Conservation (phyloP, 1,139 yeast genomes). For the Meyerozyma elateridarum region DNA sequence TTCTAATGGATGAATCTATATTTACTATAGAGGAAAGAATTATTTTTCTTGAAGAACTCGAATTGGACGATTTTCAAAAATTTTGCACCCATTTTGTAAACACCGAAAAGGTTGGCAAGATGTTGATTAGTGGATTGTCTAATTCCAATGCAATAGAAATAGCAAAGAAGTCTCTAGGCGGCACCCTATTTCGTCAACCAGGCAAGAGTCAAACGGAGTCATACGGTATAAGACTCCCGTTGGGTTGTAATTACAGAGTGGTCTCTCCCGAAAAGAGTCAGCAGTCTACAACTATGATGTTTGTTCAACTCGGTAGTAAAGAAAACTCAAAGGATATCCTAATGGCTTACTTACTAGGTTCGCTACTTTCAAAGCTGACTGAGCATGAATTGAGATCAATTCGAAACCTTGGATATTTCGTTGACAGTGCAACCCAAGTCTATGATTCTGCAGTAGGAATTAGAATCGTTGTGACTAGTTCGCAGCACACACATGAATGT, state of each 20-base stretch:
- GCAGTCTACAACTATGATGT: conserved; percentile 1
- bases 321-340: not conserved
- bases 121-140: conserved; percentile 49
- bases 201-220: no score
- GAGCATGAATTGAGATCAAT: not conserved
- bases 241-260: no score
- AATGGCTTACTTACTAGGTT: not conserved
- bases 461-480: not conserved
- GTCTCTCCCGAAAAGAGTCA: no score
- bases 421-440: conserved; percentile 1
- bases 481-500: not conserved
- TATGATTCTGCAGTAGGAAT: not conserved
- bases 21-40: conserved; percentile 49
- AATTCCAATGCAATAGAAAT: conserved; percentile 23
- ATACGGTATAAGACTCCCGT: no score
- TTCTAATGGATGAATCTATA: conserved; percentile 49
- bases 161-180: no score
- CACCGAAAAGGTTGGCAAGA: conserved; percentile 26
- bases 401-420: not conserved
- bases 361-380: not conserved
- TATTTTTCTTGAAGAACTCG: conserved; percentile 27
- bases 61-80: conserved; percentile 18
- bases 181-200: no score
- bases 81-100: conserved; percentile 17
- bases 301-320: not conserved